Conservation (phyloP, 1,284 basidiomycete species). For the Ustilago loliicola region DNA sequence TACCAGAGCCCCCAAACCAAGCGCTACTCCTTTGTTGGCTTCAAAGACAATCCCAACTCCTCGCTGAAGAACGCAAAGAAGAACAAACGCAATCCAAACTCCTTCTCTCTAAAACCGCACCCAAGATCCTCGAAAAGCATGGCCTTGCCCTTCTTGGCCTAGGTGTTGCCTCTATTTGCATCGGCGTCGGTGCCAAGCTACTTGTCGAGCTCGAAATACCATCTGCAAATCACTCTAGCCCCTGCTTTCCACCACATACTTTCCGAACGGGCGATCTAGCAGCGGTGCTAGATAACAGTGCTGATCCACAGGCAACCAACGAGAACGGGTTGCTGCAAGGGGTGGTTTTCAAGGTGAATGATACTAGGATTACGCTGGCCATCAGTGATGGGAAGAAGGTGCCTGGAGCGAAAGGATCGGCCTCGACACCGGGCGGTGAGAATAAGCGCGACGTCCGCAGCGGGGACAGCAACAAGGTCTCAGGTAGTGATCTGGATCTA, state of each 20-base stretch:
- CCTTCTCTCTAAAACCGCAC: constrained; percentile 84
- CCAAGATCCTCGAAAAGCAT: constrained; percentile 86
- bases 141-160: constrained; percentile 84
- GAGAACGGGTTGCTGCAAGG: constrained; percentile 36
- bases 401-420: neutral
- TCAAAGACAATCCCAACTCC: constrained; percentile 78
- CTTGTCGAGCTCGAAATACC: constrained; percentile 88
- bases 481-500: constrained; percentile 79
- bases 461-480: constrained; percentile 71
- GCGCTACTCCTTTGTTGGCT: constrained; percentile 76
- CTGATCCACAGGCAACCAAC: constrained; percentile 38
- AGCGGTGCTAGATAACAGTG: constrained; percentile 79
- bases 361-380: constrained; percentile 38
- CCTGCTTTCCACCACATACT: constrained; percentile 84
- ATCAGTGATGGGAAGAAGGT: constrained; percentile 33
- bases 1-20: constrained; percentile 43
- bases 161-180: constrained; percentile 78
- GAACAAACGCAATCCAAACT: constrained; percentile 86
- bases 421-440: constrained; percentile 4
- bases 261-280: constrained; percentile 88
- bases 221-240: constrained; percentile 80
- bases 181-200: constrained; percentile 92
- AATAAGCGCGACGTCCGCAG: constrained; percentile 36
- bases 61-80: constrained; percentile 81
- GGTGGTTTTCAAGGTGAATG: constrained; percentile 44